A percentile compares a stretch with the other conserved stretches of the same genome.
phyloP scores from a whole-genome alignment of 139 green algal genomes.

The Tetradesmus lagerheimii region DNA sequence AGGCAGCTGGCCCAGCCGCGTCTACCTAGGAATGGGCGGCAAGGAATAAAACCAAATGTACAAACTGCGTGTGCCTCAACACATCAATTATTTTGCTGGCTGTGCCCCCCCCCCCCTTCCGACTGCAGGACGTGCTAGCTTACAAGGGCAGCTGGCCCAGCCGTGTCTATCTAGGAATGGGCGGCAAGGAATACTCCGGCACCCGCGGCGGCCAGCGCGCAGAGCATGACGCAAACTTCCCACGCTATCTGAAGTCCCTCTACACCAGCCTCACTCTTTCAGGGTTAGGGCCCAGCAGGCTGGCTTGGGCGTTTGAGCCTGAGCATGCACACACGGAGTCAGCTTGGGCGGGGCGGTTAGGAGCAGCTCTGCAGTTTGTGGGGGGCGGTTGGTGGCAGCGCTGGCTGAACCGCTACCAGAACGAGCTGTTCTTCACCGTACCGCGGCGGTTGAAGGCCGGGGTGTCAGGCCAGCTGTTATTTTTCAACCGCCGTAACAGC shows the following conservation, averaged over 20 bases:
- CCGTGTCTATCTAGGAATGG: neutral
- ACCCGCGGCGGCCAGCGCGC: neutral
- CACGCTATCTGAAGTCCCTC: neutral
- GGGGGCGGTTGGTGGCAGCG: conserved; percentile 4
- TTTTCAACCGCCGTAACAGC: neutral
- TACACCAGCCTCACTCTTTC: neutral
- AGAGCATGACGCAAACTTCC: conserved; percentile 14
- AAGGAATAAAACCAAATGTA: no score
- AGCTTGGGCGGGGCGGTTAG: neutral
- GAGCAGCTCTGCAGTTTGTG: neutral
- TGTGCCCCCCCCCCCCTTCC: no score
- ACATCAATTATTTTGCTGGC: no score
- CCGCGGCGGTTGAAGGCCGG: neutral
- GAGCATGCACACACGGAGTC: neutral
- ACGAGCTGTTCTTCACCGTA: neutral
- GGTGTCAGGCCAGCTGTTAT: conserved; percentile 1
- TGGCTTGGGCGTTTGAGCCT: neutral
- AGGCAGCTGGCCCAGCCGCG: neutral
- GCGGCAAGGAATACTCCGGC: conserved; percentile 5
- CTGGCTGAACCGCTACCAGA: neutral
- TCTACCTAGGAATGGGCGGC: conserved; percentile 16
- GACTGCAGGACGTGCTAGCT: neutral
- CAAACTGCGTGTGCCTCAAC: no score
- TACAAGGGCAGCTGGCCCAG: neutral
- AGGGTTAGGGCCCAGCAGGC: neutral